Conservation (phyloP, 176 grass and related monocot species). For the Musa troglodytarum region DNA sequence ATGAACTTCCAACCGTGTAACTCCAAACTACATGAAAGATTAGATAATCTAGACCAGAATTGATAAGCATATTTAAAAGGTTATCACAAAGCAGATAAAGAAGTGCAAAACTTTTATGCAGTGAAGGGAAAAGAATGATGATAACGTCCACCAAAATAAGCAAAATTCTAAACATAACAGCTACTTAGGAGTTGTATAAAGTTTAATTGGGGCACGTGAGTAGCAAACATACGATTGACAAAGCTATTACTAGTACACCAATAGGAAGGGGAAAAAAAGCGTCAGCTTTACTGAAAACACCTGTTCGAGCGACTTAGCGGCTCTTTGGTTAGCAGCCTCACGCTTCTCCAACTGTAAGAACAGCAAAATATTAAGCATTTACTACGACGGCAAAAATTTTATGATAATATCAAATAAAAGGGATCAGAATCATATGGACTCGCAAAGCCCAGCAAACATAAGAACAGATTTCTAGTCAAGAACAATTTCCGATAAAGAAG, state of each 20-base stretch:
- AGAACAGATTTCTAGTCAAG: not conserved
- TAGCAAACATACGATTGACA: not conserved
- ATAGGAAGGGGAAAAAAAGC: not conserved
- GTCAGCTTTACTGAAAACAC: slow-evolving; percentile 19
- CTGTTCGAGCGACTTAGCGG: slow-evolving; percentile 49
- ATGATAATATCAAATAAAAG: slow-evolving; percentile 16
- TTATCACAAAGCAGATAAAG: not conserved
- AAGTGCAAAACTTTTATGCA: not conserved
- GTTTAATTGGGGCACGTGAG: not conserved
- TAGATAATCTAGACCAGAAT: not conserved
- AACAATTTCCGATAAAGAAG: not conserved
- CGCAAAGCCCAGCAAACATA: not conserved
- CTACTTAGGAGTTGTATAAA: not conserved
- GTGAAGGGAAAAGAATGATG: not conserved
- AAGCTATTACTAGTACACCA: slow-evolving; percentile 8
- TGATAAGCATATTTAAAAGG: not conserved
- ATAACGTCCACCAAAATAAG: not conserved
- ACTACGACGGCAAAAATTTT: slow-evolving; percentile 9
- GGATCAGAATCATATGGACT: not conserved
- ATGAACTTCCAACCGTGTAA: slow-evolving; percentile 59
- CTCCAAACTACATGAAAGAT: slow-evolving; percentile 55
- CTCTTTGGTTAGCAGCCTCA: slow-evolving; percentile 41
- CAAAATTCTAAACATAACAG: not conserved
- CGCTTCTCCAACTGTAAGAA: slow-evolving; percentile 50
- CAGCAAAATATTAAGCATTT: not conserved